Evolutionary conservation across 1,284 basidiomycete genomes (phyloP), one percentile per base, ranked within the genome.

Genomic region (Fomitiporia mediterranea): DNA sequence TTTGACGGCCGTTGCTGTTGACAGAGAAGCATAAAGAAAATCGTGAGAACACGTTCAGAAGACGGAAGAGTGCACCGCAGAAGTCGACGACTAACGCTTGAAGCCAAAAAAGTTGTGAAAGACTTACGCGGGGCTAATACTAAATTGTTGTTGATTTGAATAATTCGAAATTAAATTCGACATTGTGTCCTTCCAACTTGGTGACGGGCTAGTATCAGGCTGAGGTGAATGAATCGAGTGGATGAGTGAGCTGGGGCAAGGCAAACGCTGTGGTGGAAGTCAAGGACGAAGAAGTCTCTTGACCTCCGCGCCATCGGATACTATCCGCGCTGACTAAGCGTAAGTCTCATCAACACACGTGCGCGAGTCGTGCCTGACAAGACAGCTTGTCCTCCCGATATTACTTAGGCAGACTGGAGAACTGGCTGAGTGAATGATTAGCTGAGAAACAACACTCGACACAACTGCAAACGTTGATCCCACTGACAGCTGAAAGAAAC

Each of bases 121-220:
- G 46, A 82, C 86, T 63, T 79, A 88, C 86, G 84, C 78, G 86
- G 87, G 86, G 87, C 88, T 79, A 84, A 86, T 83, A 91, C 87
- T 91, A 91, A 80, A 91, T 82, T 81, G 80, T 65, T 77, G 79
- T 78, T 86, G 83, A 67, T 74, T 74, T 71, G 77, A 75, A 86
- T 83, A 89, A 65, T 81, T 81, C 75, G 82, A 81, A 46, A 70
- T 73, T 66, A 74, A 70, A 72, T 78, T 81, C 75, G 84, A 87
- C 86, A 89, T 89, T 61, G 54, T 50, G 74, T 66, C 72, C 70
- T 84, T 85, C 89, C 89, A 89, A 89, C 82, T 87, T 89, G 82
- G 70, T 75, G 35, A 55, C 21, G 46, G 37, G n/a, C n/a, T n/a
- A n/a, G n/a, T 30, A 15, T 42, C 15, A 30, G 54, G 25, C 44